Evolutionary conservation across 768 basidiomycete species (phyloP), one percentile per base, ranked within the genome.

Genomic region (Cubamyces lactineus): DNA sequence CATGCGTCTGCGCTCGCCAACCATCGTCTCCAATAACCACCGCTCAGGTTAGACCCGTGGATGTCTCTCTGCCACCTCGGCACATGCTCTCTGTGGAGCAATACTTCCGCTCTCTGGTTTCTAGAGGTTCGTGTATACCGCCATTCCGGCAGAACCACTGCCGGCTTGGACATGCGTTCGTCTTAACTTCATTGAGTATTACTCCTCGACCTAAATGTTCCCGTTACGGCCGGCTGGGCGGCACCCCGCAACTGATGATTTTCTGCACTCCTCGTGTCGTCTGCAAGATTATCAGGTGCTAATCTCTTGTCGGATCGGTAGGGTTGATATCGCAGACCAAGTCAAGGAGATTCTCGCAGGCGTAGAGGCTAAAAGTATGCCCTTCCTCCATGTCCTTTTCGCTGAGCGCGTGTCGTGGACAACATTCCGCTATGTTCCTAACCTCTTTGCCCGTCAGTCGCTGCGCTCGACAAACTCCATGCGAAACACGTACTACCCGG

Each of bases 401-500:
- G 61, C n/a, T 57, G 53, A 57, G 53, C 57, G 57, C 48, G 57
- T 53, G 49, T 62, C 61, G 53, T 65, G 55, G 56, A 57, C 53
- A 51, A 12, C 41, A 52, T 54, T 47, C 67, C 53, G 52, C 61
- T 59, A 46, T 59, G 13, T 12, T 48, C 50, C 61, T 41, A 58
- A 51, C 66, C 47, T 53, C 50, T n/a, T 19, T 21, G 12, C 30
- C 24, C 54, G 39, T 15, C 74, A 98, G 97, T 98, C 71, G 75
- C 80, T n/a, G 77, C 84, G 7, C 87, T 99, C 42, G 97, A 98
- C 75, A 97, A 92, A 74, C 86, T 99, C 5, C 96, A 99, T 68
- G 92, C 96, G 66, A 97, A 92, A 73, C 96, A 97, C 74, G 90
- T 89, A 59, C 84, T 99, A 6, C 97, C 97, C 66, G 96, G 96